Base-by-base conservation (phyloP, 2,329 filamentous ascomycete species). In the Alternaria panax region DNA sequence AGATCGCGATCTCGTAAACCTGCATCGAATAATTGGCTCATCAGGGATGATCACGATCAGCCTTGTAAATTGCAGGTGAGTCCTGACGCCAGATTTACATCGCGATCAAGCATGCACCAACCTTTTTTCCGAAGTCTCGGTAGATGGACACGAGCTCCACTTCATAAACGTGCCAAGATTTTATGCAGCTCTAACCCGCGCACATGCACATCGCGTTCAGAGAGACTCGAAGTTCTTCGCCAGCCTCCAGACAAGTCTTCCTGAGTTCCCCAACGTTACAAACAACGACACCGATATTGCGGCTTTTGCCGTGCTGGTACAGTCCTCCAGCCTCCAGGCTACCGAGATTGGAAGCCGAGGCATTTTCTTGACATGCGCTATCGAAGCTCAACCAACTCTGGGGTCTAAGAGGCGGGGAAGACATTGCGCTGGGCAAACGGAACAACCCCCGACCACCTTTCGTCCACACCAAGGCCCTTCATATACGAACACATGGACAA, bases 401-500 rank as follows among this genome's bases (percentile, higher is more conserved):
- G 32, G 24, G 28, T 57, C 43, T 9, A n/a, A 25, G 51, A 42
- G 36, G 34, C 45, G 38, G 52, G 57, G 57, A 45, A 47, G 50
- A 16, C 30, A 45, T 18, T 32, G 25, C 32, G 25, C 38, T 50
- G 51, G 30, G 32, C 28, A 30, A 30, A 28, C 51, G 51, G 40
- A 46, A 28, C 8, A 18, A 32, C 16, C 34, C 40, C 52, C 51
- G 51, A 46, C 28, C 41, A 24, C 40, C 14, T 41, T 47, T 47
- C n/a, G 34, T 45, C 50, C 27, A 42, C 43, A 43, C 48, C 43
- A 8, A 42, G 51, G 34, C 42, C 20, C 12, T 34, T 47, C 22
- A 27, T 28, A 50, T 59, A 59, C 56, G 56, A 48, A 34, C 56
- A 55, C 56, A 43, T 48, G 51, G 51, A 53, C 42, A 54, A 24